These are phyloP conservation scores for Solanum pennellii DNA, from an alignment of 257 asterid genomes.

Conservation along the genomic window DNA sequence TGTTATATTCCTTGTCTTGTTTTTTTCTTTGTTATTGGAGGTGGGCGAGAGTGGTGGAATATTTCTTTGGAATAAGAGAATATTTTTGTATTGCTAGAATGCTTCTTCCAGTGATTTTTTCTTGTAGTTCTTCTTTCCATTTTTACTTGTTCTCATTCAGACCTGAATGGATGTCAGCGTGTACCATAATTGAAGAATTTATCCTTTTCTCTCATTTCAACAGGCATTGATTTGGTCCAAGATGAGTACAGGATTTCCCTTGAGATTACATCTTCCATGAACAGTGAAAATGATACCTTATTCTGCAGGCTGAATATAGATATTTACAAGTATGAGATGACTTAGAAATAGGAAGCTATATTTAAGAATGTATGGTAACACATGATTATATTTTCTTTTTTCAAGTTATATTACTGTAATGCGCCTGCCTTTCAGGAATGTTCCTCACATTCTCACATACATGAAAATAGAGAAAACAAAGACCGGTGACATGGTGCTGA, in stretches of 20 bases:
- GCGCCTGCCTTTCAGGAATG: too few relatives aligned
- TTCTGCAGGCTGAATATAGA: constrained; percentile 85
- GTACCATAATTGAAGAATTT: neutral
- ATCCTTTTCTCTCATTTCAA: constrained; percentile 2
- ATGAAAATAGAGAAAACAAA: too few relatives aligned
- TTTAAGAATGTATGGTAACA: too few relatives aligned
- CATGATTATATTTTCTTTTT: too few relatives aligned
- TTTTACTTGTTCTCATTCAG: neutral
- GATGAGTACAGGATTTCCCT: constrained; percentile 12
- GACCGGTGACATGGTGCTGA: too few relatives aligned
- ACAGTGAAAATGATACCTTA: constrained; percentile 50
- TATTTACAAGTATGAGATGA: constrained; percentile 33
- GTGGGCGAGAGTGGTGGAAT: too few relatives aligned
- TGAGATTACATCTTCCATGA: constrained; percentile 72
- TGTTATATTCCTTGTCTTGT: too few relatives aligned
- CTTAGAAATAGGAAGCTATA: too few relatives aligned
- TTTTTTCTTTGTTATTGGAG: too few relatives aligned
- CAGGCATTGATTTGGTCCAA: constrained; percentile 95
- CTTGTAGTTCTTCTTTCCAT: neutral
- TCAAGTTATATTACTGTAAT: too few relatives aligned
- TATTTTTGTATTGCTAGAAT: neutral
- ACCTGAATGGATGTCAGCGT: neutral
- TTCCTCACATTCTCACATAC: too few relatives aligned
- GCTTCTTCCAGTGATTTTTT: neutral
- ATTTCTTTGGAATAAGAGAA: too few relatives aligned